Evolutionary conservation across 495 filamentous ascomycete genomes (phyloP).

Genomic region (Trichoderma parareesei): DNA sequence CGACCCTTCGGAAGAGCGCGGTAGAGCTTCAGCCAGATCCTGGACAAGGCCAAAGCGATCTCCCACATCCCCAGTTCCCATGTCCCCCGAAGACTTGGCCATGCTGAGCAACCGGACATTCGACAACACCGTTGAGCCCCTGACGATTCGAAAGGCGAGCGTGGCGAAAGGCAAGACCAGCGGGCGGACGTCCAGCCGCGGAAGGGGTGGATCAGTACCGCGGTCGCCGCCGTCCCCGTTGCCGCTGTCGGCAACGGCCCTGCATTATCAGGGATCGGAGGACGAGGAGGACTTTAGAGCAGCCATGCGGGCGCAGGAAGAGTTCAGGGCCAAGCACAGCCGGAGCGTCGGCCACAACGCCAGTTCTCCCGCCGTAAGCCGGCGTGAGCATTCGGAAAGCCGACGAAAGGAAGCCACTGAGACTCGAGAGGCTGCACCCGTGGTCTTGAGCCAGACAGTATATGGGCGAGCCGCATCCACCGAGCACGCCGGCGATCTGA

Average conservation of each 20-base stretch:
- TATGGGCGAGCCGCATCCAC: conserved; percentile 22
- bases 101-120: conserved; percentile 42
- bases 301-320: conserved; percentile 53
- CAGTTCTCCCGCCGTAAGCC: conserved; percentile 38
- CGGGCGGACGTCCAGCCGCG: conserved; percentile 32
- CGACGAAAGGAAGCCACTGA: conserved; percentile 30
- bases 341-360: conserved; percentile 44
- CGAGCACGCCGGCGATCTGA: conserved; percentile 32
- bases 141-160: conserved; percentile 33
- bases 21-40: conserved; percentile 54
- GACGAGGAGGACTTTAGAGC: conserved; percentile 55
- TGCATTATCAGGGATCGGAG: conserved; percentile 35
- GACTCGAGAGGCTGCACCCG: conserved; percentile 6
- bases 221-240: conserved; percentile 77
- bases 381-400: conserved; percentile 45
- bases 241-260: conserved; percentile 48
- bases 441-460: conserved; percentile 14
- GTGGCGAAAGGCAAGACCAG: conserved; percentile 28
- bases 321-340: conserved; percentile 52
- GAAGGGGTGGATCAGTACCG: conserved; percentile 42
- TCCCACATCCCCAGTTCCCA: conserved; percentile 81
- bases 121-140: conserved; percentile 27
- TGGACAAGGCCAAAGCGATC: conserved; percentile 71
- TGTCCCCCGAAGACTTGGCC: conserved; percentile 79
- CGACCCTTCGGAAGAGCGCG: conserved; percentile 61